These are phyloP conservation scores for Fusarium annulatum DNA, from an alignment of 2,329 filamentous ascomycete genomes.

Conservation along the genomic window DNA sequence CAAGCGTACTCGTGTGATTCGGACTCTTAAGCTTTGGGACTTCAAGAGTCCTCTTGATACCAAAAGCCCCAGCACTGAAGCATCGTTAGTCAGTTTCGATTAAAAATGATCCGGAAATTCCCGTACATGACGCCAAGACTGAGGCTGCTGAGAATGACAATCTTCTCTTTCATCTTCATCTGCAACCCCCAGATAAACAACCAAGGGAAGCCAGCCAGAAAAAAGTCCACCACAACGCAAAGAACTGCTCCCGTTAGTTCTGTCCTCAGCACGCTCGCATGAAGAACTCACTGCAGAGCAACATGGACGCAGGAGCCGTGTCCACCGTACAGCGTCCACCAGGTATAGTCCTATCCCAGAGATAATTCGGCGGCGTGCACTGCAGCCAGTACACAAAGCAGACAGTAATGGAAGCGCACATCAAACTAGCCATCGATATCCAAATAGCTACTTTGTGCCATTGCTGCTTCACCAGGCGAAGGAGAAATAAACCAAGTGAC, in stretches of 20 bases:
- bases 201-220: conserved; percentile 57
- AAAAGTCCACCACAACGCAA: conserved; percentile 52
- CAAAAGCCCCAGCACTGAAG: conserved; percentile 44
- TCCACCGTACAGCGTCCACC: conserved; percentile 34
- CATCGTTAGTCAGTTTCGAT: background rate
- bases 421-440: conserved; percentile 42
- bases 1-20: conserved; percentile 35
- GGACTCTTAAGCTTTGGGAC: conserved; percentile 44
- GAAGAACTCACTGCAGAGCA: conserved; percentile 35
- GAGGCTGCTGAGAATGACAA: conserved; percentile 55
- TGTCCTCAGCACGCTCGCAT: rapidly evolving
- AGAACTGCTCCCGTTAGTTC: conserved; percentile 14
- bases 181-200: conserved; percentile 57
- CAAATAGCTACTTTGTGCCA: conserved; percentile 53
- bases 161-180: conserved; percentile 58
- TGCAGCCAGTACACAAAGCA: conserved; percentile 33
- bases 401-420: conserved; percentile 29
- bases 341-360: conserved; percentile 33
- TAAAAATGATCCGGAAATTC: rapidly evolving
- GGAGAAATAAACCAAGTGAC: conserved; percentile 54
- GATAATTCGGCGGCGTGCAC: conserved; percentile 34
- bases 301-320: conserved; percentile 30
- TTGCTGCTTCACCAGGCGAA: conserved; percentile 49
- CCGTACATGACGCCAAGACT: conserved; percentile 56
- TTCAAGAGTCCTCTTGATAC: conserved; percentile 45